Percentiles rank a stretch among this genome's conserved stretches.
Conservation (phyloP, 2,329 filamentous ascomycete species). For the Xylariaceae sp. region DNA sequence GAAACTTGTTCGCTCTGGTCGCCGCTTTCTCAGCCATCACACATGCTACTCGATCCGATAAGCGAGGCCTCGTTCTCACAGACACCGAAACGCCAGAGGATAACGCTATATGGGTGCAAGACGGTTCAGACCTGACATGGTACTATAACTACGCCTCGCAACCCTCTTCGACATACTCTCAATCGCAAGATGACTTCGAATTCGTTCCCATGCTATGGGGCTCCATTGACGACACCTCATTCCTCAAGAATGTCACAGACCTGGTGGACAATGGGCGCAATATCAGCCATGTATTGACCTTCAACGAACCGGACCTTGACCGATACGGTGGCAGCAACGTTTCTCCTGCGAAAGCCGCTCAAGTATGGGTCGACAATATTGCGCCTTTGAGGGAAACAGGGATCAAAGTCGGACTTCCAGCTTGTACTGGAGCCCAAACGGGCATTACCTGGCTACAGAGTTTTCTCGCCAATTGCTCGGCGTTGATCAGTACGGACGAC, state of each 20-base stretch:
- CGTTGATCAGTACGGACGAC: constrained; percentile 48
- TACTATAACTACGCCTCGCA: constrained; percentile 75
- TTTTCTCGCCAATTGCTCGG: constrained; percentile 63
- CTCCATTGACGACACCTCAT: constrained; percentile 54
- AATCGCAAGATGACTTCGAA: constrained; percentile 57
- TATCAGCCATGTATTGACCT: constrained; percentile 67
- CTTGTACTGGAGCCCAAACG: constrained; percentile 59
- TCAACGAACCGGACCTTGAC: constrained; percentile 74
- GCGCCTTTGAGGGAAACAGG: constrained; percentile 64
- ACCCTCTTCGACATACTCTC: constrained; percentile 50
- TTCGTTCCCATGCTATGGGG: constrained; percentile 85
- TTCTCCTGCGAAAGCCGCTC: constrained; percentile 57
- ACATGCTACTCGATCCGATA: constrained; percentile 36
- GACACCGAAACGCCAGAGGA: constrained; percentile 55
- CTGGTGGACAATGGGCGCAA: constrained; percentile 54
- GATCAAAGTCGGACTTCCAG: constrained; percentile 67
- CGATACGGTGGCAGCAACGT: constrained; percentile 62
- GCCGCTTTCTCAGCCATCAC: constrained; percentile 10
- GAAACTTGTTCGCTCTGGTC: constrained; percentile 10
- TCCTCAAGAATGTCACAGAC: constrained; percentile 56
- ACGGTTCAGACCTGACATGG: constrained; percentile 66
- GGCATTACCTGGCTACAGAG: constrained; percentile 66
- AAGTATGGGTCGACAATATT: constrained; percentile 69
- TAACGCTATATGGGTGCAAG: constrained; percentile 61
- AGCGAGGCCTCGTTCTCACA: constrained; percentile 71